Evolutionary conservation across 164 flowering plant genomes (phyloP).

Genomic region (grape (Vitis vinifera)): ASM3070453v1 NC_081811.1:254001-254500

Average conservation of each 20-base stretch:
- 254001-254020: too few relatives aligned
- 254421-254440: background rate
- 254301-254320: conserved; percentile 7
- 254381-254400: conserved; percentile 12
- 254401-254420: conserved; percentile 8
- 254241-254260: background rate
- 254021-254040: background rate
- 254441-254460: too few relatives aligned
- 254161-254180: conserved; percentile 15
- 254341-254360: background rate
- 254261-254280: conserved; percentile 9
- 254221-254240: background rate
- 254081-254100: conserved; percentile 5
- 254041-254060: conserved; percentile 14
- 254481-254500: background rate
- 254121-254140: too few relatives aligned
- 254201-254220: background rate
- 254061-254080: background rate
- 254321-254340: background rate
- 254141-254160: conserved; percentile 17
- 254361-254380: conserved; percentile 8
- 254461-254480: background rate
- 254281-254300: conserved; percentile 1
- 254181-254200: conserved; percentile 14
- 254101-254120: background rate